Base-by-base conservation (phyloP, 192 early-diverging fungal genomes). In the Linnemannia exigua region DNA sequence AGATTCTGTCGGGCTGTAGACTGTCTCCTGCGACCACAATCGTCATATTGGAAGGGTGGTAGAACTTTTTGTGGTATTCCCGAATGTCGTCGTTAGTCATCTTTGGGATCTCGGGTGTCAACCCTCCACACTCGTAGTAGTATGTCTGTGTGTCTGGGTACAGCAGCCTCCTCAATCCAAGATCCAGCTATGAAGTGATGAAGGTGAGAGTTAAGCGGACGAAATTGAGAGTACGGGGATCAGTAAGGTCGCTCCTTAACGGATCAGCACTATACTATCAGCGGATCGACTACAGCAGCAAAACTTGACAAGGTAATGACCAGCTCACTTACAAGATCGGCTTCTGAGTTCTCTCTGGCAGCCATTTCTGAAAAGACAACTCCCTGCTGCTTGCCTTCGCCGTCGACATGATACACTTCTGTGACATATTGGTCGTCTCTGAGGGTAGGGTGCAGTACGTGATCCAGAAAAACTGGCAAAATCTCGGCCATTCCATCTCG, bases 341-440 rank as follows among this genome's bases (percentile, higher is more conserved):
- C 77, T 75, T 96, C 95, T 8, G 92, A 91, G 84, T 94, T 93
- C 77, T 97, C 95, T 22, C 92, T 77, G 14, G 92, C 89, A 1
- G 94, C 92, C 94, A 97, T 97, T 79, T 95, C 91, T 81, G 91
- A 90, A 36, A 91, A 91, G 50, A 97, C 96, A 14, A 97, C 96
- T 20, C 96, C 96, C 41, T 96, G 92, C 51, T 95, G 91, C 75
- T 92, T 91, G 7, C 91, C 95, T 1, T 89, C 84, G 25, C 84
- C 91, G 70, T 97, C 95, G 47, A 93, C 88, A 86, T 97, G 95
- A 77, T 95, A 95, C 15, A 97, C 96, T 37, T 96, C 94, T 37
- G 94, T 96, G 70, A 93, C 88, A 79, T 96, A 97, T 75, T 96
- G 93, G 33, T 90, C 89, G 44, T 94, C 92, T 37, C 89, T 74